A percentile compares a stretch with the other conserved stretches of the same genome.
Evolutionary conservation across 352 stramenopile genomes (phyloP).

Genomic region (Peronospora destructor): DNA sequence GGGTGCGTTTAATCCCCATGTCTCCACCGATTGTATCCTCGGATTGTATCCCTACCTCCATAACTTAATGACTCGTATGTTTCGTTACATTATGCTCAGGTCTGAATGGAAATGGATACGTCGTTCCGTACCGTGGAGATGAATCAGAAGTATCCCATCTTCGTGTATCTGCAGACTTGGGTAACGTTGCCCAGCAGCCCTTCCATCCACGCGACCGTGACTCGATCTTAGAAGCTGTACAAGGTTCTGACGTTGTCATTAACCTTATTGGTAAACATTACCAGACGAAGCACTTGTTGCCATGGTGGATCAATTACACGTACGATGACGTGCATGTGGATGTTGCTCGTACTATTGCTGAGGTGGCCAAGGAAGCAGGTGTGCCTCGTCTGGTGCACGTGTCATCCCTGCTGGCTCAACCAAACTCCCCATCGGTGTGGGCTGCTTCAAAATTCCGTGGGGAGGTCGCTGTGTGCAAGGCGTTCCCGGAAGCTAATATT

Average conservation of each 20-base stretch:
- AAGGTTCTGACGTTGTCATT: conserved; percentile 92
- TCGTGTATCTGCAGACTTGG: conserved; percentile 91
- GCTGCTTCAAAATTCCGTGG: conserved; percentile 82
- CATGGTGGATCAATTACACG: conserved; percentile 92
- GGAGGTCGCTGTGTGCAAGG: conserved; percentile 83
- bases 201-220: conserved; percentile 89
- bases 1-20: conserved; percentile 49
- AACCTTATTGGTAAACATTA: conserved; percentile 98
- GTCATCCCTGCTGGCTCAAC: conserved; percentile 72
- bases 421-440: conserved; percentile 80
- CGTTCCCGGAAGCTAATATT: conserved; percentile 93
- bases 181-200: conserved; percentile 74
- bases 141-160: conserved; percentile 91
- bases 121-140: conserved; percentile 90
- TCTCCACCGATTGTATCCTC: not conserved
- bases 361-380: conserved; percentile 70
- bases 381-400: conserved; percentile 78
- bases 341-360: conserved; percentile 79
- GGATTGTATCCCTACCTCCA: too few species aligned
- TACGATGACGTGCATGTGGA: conserved; percentile 95
- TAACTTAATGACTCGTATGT: conserved; percentile 1
- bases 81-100: conserved; percentile 23
- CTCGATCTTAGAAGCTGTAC: conserved; percentile 88
- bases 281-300: conserved; percentile 92
- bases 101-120: conserved; percentile 65